These are phyloP conservation scores for Tremella fuciformis DNA, from an alignment of 768 basidiomycete genomes.

Conservation along the genomic window DNA sequence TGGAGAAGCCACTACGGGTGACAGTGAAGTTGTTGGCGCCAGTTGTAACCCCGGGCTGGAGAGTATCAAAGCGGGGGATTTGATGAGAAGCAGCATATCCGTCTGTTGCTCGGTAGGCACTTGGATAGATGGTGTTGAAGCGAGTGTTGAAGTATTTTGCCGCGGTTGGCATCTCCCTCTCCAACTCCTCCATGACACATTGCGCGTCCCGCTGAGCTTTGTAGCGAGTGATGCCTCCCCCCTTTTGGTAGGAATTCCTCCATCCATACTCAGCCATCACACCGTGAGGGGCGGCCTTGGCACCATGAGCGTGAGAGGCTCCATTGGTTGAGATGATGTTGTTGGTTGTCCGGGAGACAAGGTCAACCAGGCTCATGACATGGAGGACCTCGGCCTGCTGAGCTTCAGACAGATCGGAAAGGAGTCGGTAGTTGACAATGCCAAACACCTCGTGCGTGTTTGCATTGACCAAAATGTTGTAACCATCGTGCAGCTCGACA, in stretches of 20 bases:
- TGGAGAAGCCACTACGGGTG: constrained; percentile 7
- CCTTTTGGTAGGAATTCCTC: not conserved
- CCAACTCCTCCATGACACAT: not conserved
- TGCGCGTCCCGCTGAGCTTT: not conserved
- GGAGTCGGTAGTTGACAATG: not conserved
- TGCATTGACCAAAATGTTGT: constrained; percentile 8
- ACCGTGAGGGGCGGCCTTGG: constrained; percentile 1
- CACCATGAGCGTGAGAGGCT: constrained; percentile 3
- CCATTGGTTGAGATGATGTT: constrained; percentile 13
- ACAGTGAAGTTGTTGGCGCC: constrained; percentile 4
- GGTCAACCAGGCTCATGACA: constrained; percentile 3
- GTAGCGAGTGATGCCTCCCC: not conserved
- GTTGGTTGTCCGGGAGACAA: constrained; percentile 4
- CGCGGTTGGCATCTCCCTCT: not conserved
- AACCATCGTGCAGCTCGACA: constrained; percentile 3
- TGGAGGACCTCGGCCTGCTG: constrained; percentile 4
- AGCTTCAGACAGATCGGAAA: not conserved
- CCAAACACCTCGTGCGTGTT: constrained; percentile 8
- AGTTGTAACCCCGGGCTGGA: not conserved
- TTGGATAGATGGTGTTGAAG: not conserved
- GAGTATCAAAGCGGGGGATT: constrained; percentile 5
- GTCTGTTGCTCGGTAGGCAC: not conserved
- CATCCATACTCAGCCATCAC: constrained; percentile 6
- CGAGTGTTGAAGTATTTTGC: constrained; percentile 4
- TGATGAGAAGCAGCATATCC: not conserved